These are phyloP conservation scores for Aotearoamyces nothofagi DNA, from an alignment of 2,329 filamentous ascomycete species.

Conservation along the genomic window DNA sequence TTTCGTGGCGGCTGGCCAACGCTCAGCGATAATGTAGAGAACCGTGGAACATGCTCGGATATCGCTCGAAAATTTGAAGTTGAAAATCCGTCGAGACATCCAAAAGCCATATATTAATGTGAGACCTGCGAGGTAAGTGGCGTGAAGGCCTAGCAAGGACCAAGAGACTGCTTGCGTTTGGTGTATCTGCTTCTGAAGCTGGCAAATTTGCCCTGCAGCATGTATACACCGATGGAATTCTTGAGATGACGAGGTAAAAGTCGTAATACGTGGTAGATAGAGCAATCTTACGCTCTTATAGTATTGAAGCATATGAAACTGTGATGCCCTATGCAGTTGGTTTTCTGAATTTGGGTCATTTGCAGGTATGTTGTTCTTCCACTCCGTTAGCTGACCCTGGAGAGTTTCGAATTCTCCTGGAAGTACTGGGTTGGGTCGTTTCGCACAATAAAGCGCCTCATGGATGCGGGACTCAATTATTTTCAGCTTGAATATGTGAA, in stretches of 20 bases:
- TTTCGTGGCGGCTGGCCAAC: conserved; percentile 9
- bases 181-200: conserved; percentile 18
- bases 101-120: conserved; percentile 20
- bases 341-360: no score
- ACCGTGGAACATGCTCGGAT: conserved; percentile 16
- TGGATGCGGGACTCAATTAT: conserved; percentile 6
- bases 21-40: conserved; percentile 13
- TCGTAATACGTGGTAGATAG: no score
- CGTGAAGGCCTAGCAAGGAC: conserved; percentile 17
- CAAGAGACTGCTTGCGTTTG: conserved; percentile 15
- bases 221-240: no score
- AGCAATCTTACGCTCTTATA: no score
- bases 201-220: conserved; percentile 14
- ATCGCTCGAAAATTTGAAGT: conserved; percentile 12
- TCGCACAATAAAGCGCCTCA: conserved; percentile 4
- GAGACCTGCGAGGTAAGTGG: conserved; percentile 16
- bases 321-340: no score
- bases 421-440: neutral
- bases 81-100: conserved; percentile 11
- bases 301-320: no score
- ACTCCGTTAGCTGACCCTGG: conserved; percentile 1
- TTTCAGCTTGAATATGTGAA: conserved; percentile 3
- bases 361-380: conserved; percentile 6
- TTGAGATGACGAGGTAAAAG: no score
- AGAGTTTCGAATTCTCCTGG: conserved; percentile 4